Conservation (phyloP, 345 rosid species). For the Hypericum androsaemum region DNA sequence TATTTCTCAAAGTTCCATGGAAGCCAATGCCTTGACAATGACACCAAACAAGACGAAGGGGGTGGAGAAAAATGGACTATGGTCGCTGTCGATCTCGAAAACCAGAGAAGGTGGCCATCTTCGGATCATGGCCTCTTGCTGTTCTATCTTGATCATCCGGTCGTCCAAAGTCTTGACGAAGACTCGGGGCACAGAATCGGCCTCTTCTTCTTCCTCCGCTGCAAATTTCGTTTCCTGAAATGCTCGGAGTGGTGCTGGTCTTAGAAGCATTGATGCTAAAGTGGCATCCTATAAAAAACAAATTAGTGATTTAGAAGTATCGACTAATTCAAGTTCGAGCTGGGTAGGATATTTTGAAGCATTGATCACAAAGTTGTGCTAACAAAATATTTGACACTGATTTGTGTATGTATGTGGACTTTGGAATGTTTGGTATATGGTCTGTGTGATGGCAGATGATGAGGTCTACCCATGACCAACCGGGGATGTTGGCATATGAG, state of each 20-base stretch:
- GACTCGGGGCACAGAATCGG: constrained; percentile 24
- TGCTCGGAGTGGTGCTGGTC: constrained; percentile 26
- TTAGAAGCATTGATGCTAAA: constrained; percentile 25
- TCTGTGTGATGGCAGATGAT: too few species aligned
- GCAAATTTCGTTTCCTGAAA: constrained; percentile 13
- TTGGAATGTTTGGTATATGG: too few species aligned
- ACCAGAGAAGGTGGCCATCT: constrained; percentile 28
- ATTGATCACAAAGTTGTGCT: too few species aligned
- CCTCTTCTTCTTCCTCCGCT: constrained; percentile 13
- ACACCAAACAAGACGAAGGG: constrained; percentile 18
- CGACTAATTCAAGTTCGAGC: too few species aligned
- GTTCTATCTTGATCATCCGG: constrained; percentile 7
- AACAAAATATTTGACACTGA: too few species aligned
- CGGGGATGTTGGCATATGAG: too few species aligned
- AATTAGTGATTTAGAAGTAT: too few species aligned
- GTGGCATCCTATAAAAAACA: constrained; percentile 21
- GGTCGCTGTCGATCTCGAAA: constrained; percentile 27
- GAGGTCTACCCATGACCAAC: too few species aligned
- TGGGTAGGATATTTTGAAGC: too few species aligned
- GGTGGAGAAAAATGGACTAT: constrained; percentile 30
- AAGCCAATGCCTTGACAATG: constrained; percentile 22
- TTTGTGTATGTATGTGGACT: too few species aligned
- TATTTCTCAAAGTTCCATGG: not conserved
- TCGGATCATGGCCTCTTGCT: constrained; percentile 19
- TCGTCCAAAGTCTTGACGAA: constrained; percentile 30